Base-by-base conservation (phyloP, 306 rosid genomes). In the Glycyrrhiza uralensis region DNA sequence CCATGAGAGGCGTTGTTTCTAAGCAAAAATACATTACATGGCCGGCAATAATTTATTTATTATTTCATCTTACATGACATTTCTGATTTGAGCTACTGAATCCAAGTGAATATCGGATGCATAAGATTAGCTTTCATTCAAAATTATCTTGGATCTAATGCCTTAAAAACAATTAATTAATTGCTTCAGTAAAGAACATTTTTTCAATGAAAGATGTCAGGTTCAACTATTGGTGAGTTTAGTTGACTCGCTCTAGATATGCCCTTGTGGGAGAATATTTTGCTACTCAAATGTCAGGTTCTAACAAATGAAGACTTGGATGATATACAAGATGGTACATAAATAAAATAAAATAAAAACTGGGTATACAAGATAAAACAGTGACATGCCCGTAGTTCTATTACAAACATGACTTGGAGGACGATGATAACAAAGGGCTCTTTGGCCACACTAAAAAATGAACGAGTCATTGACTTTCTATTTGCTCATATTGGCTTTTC, bases 391-490 rank as follows among this genome's bases (percentile, higher is more conserved):
- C 8, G 23, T 13, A 0, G 15, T 30, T 24, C 28, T 29, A 64
- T 50, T 46, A 64, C 79, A 72, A 32, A 14, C 52, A 78, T 68
- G 60, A 54, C 28, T 28, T 3, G 2, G 63, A 51, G 60, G 32
- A 5, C 20, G 13, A n/a, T 9, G 59, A 60, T 15, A 15, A 44
- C 29, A 44, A 45, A 65, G 47, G 19, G 7, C 44, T 32, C 4
- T 22, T 29, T 38, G 57, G 61, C 74, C 74, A 52, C 54, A 58
- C 26, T 4, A 49, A 6, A n/a, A 61, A 22, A 62, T 20, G 2
- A 60, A 58, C 58, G 38, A 0, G 44, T 47, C 7, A 39, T 38
- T 22, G 52, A 42, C 55, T 35, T n/a, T 46, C 36, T 58, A 50
- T 59, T n/a, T 18, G 28, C 60, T 20, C 19, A 75, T 24, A 59